Percentiles rank a stretch among this genome's conserved stretches.
Conservation (phyloP, 805 yeast species). For the Metschnikowia matae region DNA sequence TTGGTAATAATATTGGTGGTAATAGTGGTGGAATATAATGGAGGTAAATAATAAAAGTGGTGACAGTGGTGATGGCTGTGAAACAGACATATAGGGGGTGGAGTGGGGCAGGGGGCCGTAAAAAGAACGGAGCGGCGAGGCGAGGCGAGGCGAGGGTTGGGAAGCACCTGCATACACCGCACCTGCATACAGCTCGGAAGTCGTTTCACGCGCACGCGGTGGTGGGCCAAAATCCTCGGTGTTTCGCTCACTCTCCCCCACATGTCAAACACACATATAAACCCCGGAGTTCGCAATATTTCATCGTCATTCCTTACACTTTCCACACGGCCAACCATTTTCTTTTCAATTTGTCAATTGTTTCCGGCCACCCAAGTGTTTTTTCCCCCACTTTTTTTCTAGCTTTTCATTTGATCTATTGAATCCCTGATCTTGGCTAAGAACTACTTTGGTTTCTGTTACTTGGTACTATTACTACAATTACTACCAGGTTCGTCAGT, state of each 20-base stretch:
- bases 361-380: background rate
- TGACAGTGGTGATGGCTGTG: too few relatives aligned
- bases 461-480: too few relatives aligned
- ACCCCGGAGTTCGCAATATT: constrained; percentile 2
- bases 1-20: too few relatives aligned
- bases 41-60: too few relatives aligned
- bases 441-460: background rate
- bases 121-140: background rate
- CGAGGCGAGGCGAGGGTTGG: too few relatives aligned
- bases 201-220: background rate
- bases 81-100: too few relatives aligned
- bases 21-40: too few relatives aligned
- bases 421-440: background rate
- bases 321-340: background rate
- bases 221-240: constrained; percentile 2
- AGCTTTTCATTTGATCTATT: background rate
- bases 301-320: background rate
- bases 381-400: background rate
- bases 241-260: background rate
- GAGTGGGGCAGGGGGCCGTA: background rate
- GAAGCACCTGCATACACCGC: too few relatives aligned
- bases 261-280: background rate
- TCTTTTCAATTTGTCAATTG: background rate
- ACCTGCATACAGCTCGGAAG: background rate
- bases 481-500: too few relatives aligned